Conservation (phyloP, 345 rosid genomes). For the Geranium brycei region DNA sequence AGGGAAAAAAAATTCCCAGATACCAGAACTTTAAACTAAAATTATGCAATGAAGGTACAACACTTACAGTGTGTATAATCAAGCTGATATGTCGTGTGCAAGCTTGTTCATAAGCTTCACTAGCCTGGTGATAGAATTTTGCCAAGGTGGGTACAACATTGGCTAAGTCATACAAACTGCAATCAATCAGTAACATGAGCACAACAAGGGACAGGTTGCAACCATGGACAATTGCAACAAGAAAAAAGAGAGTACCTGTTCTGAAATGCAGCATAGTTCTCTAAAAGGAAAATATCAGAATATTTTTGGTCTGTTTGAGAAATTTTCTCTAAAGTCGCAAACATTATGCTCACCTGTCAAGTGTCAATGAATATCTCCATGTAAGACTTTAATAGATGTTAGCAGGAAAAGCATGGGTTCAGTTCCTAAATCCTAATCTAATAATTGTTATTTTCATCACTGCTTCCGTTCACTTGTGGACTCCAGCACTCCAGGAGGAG, state of each 20-base stretch:
- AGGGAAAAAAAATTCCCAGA: neutral
- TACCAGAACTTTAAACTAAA: neutral
- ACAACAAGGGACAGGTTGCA: conserved; percentile 1
- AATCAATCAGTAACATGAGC: conserved; percentile 3
- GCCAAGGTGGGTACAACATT: conserved; percentile 92
- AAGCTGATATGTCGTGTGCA: conserved; percentile 91
- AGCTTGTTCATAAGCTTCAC: conserved; percentile 97
- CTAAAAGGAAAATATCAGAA: conserved; percentile 81
- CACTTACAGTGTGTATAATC: conserved; percentile 84
- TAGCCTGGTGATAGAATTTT: conserved; percentile 98
- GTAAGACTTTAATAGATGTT: neutral
- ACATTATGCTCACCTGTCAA: conserved; percentile 83
- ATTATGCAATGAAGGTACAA: conserved; percentile 1
- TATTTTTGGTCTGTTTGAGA: conserved; percentile 88
- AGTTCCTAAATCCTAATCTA: too few species aligned
- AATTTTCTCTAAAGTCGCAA: conserved; percentile 85
- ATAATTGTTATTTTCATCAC: too few species aligned
- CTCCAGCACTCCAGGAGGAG: too few species aligned
- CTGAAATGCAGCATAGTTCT: conserved; percentile 97
- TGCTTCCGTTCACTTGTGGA: too few species aligned
- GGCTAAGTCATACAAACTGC: conserved; percentile 93
- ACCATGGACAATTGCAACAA: neutral
- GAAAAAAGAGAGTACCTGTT: conserved; percentile 42
- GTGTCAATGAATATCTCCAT: conserved; percentile 15
- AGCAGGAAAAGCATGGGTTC: neutral